phyloP scores from a whole-genome alignment of 345 rosid genomes.

The Carallia brachiata region DNA sequence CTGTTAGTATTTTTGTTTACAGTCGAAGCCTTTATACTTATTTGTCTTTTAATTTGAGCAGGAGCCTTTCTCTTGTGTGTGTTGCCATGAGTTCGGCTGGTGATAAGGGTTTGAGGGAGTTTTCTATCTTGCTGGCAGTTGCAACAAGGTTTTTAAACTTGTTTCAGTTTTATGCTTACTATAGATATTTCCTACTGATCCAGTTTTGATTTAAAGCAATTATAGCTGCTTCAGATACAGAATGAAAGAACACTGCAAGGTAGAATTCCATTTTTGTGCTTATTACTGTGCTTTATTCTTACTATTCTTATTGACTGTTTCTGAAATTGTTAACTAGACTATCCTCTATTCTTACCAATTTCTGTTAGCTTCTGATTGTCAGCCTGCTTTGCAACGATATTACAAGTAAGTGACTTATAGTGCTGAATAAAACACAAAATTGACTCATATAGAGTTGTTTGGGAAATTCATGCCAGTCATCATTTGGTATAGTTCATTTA shows the following conservation, averaged over 20 bases:
- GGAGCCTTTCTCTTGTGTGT: not conserved
- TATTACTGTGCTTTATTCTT: not conserved
- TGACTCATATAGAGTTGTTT: constrained; percentile 14
- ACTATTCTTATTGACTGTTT: constrained; percentile 12
- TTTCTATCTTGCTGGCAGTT: constrained; percentile 81
- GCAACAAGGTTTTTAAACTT: constrained; percentile 49
- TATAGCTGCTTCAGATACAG: constrained; percentile 71
- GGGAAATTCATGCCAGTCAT: not conserved
- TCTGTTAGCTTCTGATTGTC: constrained; percentile 75
- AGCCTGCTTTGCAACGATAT: constrained; percentile 60
- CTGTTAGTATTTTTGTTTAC: not conserved
- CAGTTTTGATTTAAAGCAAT: constrained; percentile 59
- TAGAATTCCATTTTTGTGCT: constrained; percentile 20
- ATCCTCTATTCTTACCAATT: constrained; percentile 60
- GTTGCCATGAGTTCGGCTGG: constrained; percentile 68
- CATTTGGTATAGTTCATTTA: not conserved
- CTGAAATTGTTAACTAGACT: constrained; percentile 46
- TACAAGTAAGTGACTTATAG: constrained; percentile 7
- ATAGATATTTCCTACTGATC: constrained; percentile 11
- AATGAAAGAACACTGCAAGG: constrained; percentile 70
- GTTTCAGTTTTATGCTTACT: not conserved
- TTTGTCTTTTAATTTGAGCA: not conserved
- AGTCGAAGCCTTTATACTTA: not conserved
- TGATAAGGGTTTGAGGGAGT: constrained; percentile 77
- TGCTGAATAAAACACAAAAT: constrained; percentile 43